These are phyloP conservation scores for Setaria italica DNA, from an alignment of 202 grass and related monocot species.

Conservation along the genomic window DNA sequence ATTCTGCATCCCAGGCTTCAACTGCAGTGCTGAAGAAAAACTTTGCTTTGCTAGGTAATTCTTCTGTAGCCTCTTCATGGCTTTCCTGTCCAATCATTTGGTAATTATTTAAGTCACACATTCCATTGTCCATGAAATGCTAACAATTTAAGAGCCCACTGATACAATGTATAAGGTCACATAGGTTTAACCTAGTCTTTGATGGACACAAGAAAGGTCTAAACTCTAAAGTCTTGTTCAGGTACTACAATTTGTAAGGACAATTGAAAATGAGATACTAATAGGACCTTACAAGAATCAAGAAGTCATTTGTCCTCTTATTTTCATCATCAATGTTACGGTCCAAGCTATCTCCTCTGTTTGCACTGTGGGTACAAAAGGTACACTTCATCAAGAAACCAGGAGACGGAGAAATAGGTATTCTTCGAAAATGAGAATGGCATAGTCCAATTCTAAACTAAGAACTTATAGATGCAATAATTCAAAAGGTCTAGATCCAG, in stretches of 20 bases:
- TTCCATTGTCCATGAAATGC: background rate
- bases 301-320: constrained; percentile 75
- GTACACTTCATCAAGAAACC: constrained; percentile 29
- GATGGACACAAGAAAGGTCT: background rate
- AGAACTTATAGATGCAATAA: constrained; percentile 32
- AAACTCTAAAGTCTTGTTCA: constrained; percentile 20
- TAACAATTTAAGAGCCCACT: background rate
- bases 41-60: constrained; percentile 85
- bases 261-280: constrained; percentile 39
- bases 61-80: constrained; percentile 89
- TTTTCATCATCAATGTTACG: constrained; percentile 91
- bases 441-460: constrained; percentile 18
- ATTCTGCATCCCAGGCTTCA: constrained; percentile 93
- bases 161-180: background rate
- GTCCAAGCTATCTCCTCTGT: constrained; percentile 97
- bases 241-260: background rate
- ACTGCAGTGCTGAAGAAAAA: constrained; percentile 85
- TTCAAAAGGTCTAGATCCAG: constrained; percentile 34
- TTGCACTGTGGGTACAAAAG: constrained; percentile 69
- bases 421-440: background rate
- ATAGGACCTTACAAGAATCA: constrained; percentile 84
- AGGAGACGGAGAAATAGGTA: background rate
- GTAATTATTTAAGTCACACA: background rate
- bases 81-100: constrained; percentile 69
- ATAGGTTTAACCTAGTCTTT: background rate